Evolutionary conservation across 129 eudicot genomes (phyloP).

Genomic region (Tagetes patula): DNA sequence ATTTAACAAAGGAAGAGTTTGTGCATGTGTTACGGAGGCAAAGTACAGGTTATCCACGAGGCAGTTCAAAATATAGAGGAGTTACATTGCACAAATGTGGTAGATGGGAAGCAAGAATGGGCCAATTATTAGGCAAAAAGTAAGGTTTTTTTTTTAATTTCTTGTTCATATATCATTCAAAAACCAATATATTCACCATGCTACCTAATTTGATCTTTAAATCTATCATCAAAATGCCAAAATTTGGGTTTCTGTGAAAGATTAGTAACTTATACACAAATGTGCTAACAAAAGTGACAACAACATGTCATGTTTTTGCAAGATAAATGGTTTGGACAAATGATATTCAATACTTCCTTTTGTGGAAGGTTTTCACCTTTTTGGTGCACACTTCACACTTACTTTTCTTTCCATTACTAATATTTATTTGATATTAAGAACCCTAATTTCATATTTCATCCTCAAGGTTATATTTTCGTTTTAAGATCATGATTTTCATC

Average conservation of each 20-base stretch:
- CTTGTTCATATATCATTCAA: background rate
- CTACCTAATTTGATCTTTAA: background rate
- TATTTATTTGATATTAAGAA: background rate
- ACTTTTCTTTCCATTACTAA: background rate
- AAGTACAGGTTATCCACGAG: slow-evolving; percentile 96
- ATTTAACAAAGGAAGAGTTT: slow-evolving; percentile 93
- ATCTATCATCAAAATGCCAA: background rate
- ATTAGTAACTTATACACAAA: background rate
- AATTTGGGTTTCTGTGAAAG: background rate
- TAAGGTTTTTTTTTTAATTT: slow-evolving; percentile 25
- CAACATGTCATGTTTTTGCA: background rate
- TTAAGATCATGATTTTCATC: background rate
- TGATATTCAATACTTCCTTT: slow-evolving; percentile 4
- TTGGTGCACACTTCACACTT: background rate
- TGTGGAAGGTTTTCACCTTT: background rate
- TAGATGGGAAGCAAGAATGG: slow-evolving; percentile 99
- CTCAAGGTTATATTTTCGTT: background rate
- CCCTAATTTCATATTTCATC: slow-evolving; percentile 4
- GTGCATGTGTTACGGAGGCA: slow-evolving; percentile 97
- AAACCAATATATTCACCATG: background rate
- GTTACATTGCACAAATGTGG: slow-evolving; percentile 98
- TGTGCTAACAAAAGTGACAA: background rate
- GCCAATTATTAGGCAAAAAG: slow-evolving; percentile 99
- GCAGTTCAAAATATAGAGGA: slow-evolving; percentile 94
- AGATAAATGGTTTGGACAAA: background rate